These are phyloP conservation scores for Metarhizium anisopliae DNA, from an alignment of 2,329 filamentous ascomycete species.

Conservation along the genomic window DNA sequence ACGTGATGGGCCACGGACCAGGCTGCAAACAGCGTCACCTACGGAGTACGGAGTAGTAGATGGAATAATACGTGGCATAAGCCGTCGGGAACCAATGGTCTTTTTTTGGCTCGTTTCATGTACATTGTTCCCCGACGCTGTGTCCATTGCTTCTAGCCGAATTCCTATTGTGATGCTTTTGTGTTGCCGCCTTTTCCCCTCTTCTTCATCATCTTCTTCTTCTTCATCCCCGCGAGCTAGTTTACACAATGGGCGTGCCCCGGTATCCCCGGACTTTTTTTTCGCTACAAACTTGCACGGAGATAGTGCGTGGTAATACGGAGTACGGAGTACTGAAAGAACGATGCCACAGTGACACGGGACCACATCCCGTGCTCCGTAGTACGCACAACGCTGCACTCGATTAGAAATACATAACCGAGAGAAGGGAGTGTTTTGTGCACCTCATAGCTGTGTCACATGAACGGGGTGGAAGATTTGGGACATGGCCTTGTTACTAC, in stretches of 20 bases:
- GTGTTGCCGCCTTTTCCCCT: background rate
- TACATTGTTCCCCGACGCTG: constrained; percentile 1
- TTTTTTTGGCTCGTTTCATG: background rate
- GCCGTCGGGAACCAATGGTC: background rate
- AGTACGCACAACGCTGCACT: too few species aligned
- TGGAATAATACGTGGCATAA: background rate
- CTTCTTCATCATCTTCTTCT: too few species aligned
- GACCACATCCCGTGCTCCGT: too few species aligned
- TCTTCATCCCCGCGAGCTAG: background rate
- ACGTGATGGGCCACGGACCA: too few species aligned
- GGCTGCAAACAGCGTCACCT: background rate
- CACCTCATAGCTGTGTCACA: too few species aligned
- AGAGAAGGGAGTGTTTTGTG: too few species aligned
- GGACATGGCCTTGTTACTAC: too few species aligned
- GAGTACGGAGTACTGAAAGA: background rate
- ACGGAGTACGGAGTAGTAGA: too few species aligned
- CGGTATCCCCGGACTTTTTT: background rate
- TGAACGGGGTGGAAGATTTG: too few species aligned
- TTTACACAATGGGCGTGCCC: background rate
- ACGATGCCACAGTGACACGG: background rate
- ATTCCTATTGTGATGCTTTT: background rate
- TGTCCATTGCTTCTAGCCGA: background rate
- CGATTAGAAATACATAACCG: too few species aligned
- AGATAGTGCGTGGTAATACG: too few species aligned
- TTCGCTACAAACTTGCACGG: background rate